Evolutionary conservation across 305 asterid genomes (phyloP), one percentile per base, ranked within the genome.

Genomic region (Plantago coronopus): DNA sequence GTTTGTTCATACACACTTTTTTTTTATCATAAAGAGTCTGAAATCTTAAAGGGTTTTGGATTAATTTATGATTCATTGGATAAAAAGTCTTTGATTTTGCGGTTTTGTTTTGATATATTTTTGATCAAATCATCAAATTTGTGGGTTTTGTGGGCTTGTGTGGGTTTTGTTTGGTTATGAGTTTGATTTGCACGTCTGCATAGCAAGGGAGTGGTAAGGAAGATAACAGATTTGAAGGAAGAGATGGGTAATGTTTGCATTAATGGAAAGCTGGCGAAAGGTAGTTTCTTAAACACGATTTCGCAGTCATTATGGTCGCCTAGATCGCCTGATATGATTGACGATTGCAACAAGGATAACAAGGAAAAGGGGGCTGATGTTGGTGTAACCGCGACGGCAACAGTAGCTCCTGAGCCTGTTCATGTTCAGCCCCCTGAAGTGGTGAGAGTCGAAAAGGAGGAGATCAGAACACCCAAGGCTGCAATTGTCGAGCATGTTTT

Each of bases 201-300:
- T 38, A 21, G 57, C 15, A 9, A 51, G 19, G 27, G 51, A 57
- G 45, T 14, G 3, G 53, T 54, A 27, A 14, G 19, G 61, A 42
- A 57, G 59, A 23, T 14, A 58, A 13, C 5, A 12, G 20, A 2
- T 18, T 23, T 38, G 34, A 27, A 29, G 37, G 10, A 42, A 59
- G 43, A 47, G 48, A 88, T 88, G 95, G 97, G 97, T 55, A 87
- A 89, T 69, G 79, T 69, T 72, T 89, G 95, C 54, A 84, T 79
- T 59, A 76, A 78, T 18, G 85, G 85, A 45, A 84, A 74, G 72
- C 70, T 75, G 17, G 70, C 83, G 0, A 78, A 76, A 42, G 85
- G 72, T 64, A 79, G 83, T 14, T 56, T 81, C 48, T 70, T 86
- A 48, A 76, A 62, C 48, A 65, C 90, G 15, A 70, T 88, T 59